A percentile compares a stretch with the other conserved stretches of the same genome.
Evolutionary conservation across 2,329 filamentous ascomycete genomes (phyloP).

Genomic region (Botryotinia narcissicola): DNA sequence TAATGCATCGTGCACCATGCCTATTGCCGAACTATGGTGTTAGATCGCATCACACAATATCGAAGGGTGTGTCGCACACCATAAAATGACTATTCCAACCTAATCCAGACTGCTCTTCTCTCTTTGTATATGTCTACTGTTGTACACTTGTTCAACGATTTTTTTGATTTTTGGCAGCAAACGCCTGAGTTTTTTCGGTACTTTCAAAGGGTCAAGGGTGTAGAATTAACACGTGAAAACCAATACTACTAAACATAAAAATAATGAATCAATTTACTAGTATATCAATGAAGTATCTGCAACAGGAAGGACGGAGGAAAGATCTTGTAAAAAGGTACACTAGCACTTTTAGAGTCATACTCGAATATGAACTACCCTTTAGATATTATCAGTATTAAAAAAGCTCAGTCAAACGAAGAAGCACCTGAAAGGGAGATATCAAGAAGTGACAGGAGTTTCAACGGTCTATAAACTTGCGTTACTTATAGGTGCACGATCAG

Average conservation of each 20-base stretch:
- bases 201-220: background rate
- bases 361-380: background rate
- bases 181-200: no score
- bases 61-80: background rate
- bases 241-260: accelerated
- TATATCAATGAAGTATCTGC: background rate
- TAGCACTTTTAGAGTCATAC: background rate
- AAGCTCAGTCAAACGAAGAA: background rate
- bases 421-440: background rate
- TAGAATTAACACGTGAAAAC: background rate
- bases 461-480: no score
- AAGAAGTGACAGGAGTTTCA: background rate
- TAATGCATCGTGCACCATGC: background rate
- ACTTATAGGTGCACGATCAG: background rate
- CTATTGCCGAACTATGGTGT: background rate
- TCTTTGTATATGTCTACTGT: background rate
- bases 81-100: background rate
- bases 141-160: no score
- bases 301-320: background rate
- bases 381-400: background rate
- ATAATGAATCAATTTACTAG: accelerated
- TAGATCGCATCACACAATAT: no score
- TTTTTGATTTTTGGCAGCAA: no score
- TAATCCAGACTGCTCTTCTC: background rate
- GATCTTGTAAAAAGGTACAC: background rate